A percentile compares a stretch with the other conserved stretches of the same genome.
These are phyloP conservation scores for Nannochloropsis oceanica DNA, from an alignment of 108 stramenopile genomes.

Conservation along the genomic window DNA sequence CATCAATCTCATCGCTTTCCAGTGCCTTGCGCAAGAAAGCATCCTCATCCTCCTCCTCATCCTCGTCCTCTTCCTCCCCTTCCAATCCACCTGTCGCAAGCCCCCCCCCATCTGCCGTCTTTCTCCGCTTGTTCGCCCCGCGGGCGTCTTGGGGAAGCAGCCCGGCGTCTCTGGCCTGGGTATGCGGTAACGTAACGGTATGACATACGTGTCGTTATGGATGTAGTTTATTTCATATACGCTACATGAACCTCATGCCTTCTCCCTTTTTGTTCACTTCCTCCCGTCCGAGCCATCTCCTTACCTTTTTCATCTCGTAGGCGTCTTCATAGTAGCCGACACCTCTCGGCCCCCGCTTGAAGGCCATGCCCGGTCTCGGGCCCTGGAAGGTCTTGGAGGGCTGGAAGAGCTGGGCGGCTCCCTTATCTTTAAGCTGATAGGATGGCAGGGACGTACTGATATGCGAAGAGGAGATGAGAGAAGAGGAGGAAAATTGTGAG, in stretches of 20 bases:
- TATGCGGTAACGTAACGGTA: not conserved
- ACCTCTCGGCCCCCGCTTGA: conserved; percentile 26
- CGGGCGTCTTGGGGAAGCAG: not conserved
- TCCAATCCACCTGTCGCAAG: not conserved
- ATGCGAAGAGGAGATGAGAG: not conserved
- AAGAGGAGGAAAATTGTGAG: not conserved
- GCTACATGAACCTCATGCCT: too few species aligned
- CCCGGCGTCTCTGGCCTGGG: not conserved
- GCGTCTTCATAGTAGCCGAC: conserved; percentile 35
- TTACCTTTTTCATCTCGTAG: not conserved
- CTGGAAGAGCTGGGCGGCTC: not conserved
- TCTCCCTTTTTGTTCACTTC: not conserved
- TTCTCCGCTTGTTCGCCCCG: not conserved
- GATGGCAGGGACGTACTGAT: not conserved
- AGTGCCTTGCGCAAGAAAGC: not conserved
- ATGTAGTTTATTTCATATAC: too few species aligned
- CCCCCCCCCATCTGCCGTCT: not conserved
- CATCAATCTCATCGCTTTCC: not conserved
- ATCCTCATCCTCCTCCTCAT: not conserved
- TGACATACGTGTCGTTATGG: not conserved
- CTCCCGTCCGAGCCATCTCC: too few species aligned
- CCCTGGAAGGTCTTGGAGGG: conserved; percentile 24
- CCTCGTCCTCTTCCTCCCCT: not conserved
- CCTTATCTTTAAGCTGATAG: not conserved
- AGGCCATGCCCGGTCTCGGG: conserved; percentile 18